Conservation (phyloP, 2,329 filamentous ascomycete species). For the Diplodia intermedia region DNA sequence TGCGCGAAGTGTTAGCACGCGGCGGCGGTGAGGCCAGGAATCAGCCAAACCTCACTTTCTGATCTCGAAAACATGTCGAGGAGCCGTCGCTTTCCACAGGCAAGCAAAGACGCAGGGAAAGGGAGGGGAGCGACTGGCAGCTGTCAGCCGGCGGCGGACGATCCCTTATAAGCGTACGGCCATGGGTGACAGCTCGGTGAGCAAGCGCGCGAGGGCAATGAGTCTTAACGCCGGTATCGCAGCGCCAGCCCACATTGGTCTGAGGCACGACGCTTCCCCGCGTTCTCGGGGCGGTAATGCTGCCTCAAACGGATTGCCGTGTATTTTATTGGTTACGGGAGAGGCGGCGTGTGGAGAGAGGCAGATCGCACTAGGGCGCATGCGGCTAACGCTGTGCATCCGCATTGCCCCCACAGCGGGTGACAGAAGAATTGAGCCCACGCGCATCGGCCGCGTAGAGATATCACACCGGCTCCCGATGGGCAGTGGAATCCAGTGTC, state of each 20-base stretch:
- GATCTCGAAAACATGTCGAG: constrained; percentile 14
- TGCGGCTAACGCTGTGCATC: too few relatives aligned
- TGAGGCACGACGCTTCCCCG: constrained; percentile 8
- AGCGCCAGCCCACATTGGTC: constrained; percentile 8
- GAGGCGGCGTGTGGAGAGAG: constrained; percentile 3
- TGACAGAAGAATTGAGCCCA: too few relatives aligned
- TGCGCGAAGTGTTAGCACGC: constrained; percentile 3
- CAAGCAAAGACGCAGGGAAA: not conserved
- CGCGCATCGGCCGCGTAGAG: too few relatives aligned
- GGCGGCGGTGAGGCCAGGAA: not conserved
- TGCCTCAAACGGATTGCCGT: constrained; percentile 16
- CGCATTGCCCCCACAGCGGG: too few relatives aligned
- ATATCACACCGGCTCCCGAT: too few relatives aligned
- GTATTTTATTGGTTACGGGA: constrained; percentile 6
- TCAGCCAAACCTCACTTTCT: not conserved
- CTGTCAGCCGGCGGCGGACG: constrained; percentile 1
- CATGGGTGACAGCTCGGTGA: not conserved
- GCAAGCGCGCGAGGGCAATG: not conserved
- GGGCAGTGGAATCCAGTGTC: too few relatives aligned
- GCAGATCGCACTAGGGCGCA: constrained; percentile 21
- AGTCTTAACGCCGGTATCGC: constrained; percentile 22
- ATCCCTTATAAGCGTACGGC: constrained; percentile 11
- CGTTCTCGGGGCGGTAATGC: constrained; percentile 9
- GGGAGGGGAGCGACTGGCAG: not conserved
- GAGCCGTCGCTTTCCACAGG: not conserved